Evolutionary conservation across 768 basidiomycete genomes (phyloP).

Genomic region (Suillus lakei): DNA sequence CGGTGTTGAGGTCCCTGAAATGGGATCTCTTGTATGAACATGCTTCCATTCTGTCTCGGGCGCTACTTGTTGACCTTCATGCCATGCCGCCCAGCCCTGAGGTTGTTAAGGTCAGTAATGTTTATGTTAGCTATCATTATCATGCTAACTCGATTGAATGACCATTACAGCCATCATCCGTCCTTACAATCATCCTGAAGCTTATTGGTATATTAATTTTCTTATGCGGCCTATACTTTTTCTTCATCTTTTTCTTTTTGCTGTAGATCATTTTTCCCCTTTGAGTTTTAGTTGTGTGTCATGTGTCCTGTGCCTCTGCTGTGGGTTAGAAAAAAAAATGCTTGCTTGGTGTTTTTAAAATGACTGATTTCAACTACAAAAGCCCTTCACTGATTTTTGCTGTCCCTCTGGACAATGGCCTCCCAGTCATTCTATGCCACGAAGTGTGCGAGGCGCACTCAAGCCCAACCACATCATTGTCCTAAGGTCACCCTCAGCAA

Average conservation of each 20-base stretch:
- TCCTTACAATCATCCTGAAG: background rate
- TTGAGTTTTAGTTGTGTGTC: too few relatives aligned
- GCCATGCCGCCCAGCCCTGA: background rate
- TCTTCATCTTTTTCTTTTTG: too few relatives aligned
- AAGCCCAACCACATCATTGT: background rate
- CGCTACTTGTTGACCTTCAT: constrained; percentile 4
- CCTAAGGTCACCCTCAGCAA: constrained; percentile 3
- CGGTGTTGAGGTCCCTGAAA: background rate
- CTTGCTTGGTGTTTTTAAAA: background rate
- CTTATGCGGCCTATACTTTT: background rate
- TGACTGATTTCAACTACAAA: background rate
- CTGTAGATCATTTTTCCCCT: too few relatives aligned
- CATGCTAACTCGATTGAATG: background rate
- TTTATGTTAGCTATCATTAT: background rate
- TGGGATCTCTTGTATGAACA: constrained; percentile 17
- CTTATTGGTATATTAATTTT: background rate
- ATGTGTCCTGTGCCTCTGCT: background rate
- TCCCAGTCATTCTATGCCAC: background rate
- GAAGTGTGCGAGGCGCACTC: background rate
- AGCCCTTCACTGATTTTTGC: background rate
- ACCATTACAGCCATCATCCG: background rate
- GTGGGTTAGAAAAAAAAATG: background rate
- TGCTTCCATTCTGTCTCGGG: constrained; percentile 9
- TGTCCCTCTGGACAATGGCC: background rate
- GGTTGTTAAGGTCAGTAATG: background rate